Conservation (phyloP, 768 basidiomycete genomes). For the Rhizopogon vesiculosus region DNA sequence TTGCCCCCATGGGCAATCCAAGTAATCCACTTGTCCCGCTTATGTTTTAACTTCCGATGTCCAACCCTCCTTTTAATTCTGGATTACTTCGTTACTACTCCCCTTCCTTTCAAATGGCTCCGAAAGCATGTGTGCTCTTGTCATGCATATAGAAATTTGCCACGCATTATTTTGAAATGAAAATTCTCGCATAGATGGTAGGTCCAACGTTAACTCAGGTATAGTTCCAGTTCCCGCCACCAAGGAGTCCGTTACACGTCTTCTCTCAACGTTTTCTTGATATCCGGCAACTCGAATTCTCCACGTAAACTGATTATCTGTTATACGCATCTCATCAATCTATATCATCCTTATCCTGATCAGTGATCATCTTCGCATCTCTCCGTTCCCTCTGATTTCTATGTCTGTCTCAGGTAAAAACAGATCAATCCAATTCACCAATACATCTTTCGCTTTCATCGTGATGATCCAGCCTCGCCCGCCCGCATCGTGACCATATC, state of each 20-base stretch:
- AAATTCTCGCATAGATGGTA: background rate
- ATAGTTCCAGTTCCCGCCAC: background rate
- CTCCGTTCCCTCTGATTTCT: background rate
- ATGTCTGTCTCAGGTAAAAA: constrained; percentile 3
- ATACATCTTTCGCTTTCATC: background rate
- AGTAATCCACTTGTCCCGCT: background rate
- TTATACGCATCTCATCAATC: constrained; percentile 3
- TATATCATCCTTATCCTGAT: constrained; percentile 1
- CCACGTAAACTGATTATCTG: constrained; percentile 4
- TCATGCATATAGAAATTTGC: background rate
- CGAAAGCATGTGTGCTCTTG: background rate
- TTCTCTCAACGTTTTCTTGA: background rate
- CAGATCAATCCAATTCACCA: constrained; percentile 6
- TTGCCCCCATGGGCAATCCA: background rate
- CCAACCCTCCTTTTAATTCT: background rate
- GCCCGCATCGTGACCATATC: too few relatives aligned
- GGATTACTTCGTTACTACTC: background rate
- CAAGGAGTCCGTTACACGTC: background rate
- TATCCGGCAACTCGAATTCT: background rate
- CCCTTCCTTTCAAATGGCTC: background rate
- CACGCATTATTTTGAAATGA: constrained; percentile 1
- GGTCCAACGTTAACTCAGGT: background rate
- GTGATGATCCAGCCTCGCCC: background rate
- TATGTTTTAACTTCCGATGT: background rate
- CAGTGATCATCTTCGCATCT: background rate